phyloP scores from a whole-genome alignment of 805 yeast genomes.

The Metschnikowia gelsemii region DNA sequence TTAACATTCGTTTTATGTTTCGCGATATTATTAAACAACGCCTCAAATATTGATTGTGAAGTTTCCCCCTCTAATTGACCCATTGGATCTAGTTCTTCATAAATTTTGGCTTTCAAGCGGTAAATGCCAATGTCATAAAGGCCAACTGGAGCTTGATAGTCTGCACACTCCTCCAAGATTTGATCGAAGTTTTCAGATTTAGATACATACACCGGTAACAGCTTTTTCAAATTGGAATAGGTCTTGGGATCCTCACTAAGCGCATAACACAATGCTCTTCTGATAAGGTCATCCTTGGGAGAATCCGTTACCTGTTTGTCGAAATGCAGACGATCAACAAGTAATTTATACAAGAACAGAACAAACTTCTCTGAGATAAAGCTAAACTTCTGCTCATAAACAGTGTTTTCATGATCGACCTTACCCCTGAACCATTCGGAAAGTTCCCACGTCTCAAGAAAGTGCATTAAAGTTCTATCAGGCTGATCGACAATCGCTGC shows the following conservation, averaged over 20 bases:
- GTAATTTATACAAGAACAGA: slow-evolving; percentile 43
- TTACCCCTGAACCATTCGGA: slow-evolving; percentile 44
- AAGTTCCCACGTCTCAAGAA: slow-evolving; percentile 59
- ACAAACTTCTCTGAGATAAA: slow-evolving; percentile 45
- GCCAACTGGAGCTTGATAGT: slow-evolving; percentile 60
- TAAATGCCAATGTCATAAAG: slow-evolving; percentile 62
- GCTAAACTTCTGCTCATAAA: slow-evolving; percentile 50
- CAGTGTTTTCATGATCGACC: slow-evolving; percentile 31
- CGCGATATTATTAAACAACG: slow-evolving; percentile 46
- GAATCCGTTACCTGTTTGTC: slow-evolving; percentile 2
- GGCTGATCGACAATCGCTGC: slow-evolving; percentile 42
- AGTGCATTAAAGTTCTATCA: slow-evolving; percentile 32
- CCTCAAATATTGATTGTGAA: slow-evolving; percentile 50
- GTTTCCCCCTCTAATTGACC: slow-evolving; percentile 37
- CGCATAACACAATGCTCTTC: slow-evolving; percentile 46
- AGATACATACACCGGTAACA: slow-evolving; percentile 21
- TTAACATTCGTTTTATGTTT: slow-evolving; percentile 35
- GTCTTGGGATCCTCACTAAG: slow-evolving; percentile 48
- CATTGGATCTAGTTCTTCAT: slow-evolving; percentile 56
- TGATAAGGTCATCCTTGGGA: slow-evolving; percentile 23
- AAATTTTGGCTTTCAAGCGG: slow-evolving; percentile 57
- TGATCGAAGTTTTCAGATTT: slow-evolving; percentile 45
- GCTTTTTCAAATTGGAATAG: slow-evolving; percentile 23
- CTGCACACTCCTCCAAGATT: slow-evolving; percentile 61
- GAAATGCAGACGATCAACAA: slow-evolving; percentile 39